Conservation (phyloP, 352 stramenopile genomes). For the Phytophthora multivora region DNA sequence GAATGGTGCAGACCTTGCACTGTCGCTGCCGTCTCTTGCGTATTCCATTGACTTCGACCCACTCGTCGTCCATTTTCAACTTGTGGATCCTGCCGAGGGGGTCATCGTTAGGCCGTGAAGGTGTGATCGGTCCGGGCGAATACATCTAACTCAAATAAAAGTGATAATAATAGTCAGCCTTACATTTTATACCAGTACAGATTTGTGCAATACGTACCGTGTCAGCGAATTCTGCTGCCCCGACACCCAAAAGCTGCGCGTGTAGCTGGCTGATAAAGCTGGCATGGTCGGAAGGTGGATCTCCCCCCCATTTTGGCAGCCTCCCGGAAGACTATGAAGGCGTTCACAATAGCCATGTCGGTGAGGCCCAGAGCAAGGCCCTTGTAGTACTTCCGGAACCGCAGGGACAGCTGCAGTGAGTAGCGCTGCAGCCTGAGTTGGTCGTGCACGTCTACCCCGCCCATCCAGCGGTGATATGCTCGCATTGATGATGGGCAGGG, state of each 20-base stretch:
- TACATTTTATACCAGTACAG: background rate
- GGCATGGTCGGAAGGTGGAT: background rate
- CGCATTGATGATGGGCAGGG: background rate
- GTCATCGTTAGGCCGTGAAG: background rate
- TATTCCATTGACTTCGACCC: background rate
- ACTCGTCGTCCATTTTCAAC: background rate
- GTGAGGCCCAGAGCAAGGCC: background rate
- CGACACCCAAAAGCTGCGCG: background rate
- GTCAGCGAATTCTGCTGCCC: background rate
- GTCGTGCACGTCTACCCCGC: background rate
- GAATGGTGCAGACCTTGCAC: background rate
- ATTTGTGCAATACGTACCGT: background rate
- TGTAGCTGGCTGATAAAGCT: background rate
- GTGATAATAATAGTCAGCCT: too few relatives aligned
- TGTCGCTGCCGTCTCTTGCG: background rate
- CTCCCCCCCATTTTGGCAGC: background rate
- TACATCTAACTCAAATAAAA: too few relatives aligned
- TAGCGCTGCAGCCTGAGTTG: background rate
- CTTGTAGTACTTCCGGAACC: conserved; percentile 8
- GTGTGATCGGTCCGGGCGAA: too few relatives aligned
- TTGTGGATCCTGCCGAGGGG: too few relatives aligned
- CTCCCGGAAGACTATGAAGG: background rate
- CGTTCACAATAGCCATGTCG: background rate
- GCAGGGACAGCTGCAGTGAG: background rate
- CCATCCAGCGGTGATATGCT: background rate